These are phyloP conservation scores for Diddensiella santjacobensis DNA, from an alignment of 805 yeast species.

Conservation along the genomic window DNA sequence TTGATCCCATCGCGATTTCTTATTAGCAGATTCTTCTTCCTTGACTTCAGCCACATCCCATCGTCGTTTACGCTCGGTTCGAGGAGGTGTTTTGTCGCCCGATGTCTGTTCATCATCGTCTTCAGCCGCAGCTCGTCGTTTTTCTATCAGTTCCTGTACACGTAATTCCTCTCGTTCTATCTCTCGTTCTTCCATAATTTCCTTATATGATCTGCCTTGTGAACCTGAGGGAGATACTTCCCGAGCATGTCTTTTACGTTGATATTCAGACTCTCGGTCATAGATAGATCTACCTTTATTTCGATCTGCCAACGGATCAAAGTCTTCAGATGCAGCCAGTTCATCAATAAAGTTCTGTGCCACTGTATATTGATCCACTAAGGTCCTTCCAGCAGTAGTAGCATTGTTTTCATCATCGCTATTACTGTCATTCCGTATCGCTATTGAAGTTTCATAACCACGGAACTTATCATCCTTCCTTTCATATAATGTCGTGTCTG, in stretches of 20 bases:
- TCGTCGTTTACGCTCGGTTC: constrained; percentile 27
- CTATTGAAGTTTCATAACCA: constrained; percentile 16
- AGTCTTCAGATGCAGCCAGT: constrained; percentile 29
- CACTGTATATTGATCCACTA: constrained; percentile 42
- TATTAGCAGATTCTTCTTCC: constrained; percentile 13
- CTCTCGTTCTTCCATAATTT: constrained; percentile 41
- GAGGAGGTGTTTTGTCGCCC: constrained; percentile 21
- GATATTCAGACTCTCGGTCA: constrained; percentile 47
- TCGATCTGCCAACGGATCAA: constrained; percentile 32
- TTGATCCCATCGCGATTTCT: constrained; percentile 34
- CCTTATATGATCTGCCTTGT: constrained; percentile 36
- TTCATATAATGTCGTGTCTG: constrained; percentile 6
- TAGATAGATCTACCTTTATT: constrained; percentile 24
- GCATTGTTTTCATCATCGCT: constrained; percentile 3
- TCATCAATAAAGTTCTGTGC: constrained; percentile 35
- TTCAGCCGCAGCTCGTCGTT: constrained; percentile 27
- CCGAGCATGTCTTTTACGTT: constrained; percentile 38
- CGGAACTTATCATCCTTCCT: constrained; percentile 5
- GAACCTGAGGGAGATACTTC: constrained; percentile 26
- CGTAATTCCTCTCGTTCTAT: constrained; percentile 38
- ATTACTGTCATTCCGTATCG: constrained; percentile 10
- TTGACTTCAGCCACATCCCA: constrained; percentile 28
- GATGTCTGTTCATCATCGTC: constrained; percentile 24
- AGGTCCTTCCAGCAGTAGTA: constrained; percentile 11
- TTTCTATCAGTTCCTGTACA: constrained; percentile 28